Base-by-base conservation (phyloP, 2,329 filamentous ascomycete genomes). In the Neofusicoccum ribis region DNA sequence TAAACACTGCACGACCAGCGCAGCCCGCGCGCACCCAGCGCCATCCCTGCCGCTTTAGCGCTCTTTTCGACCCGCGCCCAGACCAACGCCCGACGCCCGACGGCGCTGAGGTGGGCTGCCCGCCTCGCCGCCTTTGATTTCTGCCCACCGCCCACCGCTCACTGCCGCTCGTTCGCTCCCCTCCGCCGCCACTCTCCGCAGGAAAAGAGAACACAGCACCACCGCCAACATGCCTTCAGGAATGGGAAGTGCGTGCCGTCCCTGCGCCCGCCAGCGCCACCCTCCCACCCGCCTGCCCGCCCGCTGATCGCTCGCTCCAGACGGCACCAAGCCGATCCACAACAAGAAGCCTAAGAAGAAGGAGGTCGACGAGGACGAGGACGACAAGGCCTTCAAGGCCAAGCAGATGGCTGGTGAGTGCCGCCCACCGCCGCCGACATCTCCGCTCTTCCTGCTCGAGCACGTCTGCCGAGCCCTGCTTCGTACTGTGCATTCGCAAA, bases 281-380 rank as follows among this genome's bases (percentile, higher is more conserved):
- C 4, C 51, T 20, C n/a, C 62, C 34, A 14, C 49, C 43, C 17
- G 5, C 8, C 12, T 41, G 36, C 15, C 60, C 20, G 51, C 67
- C 31, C 41, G 69, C 72, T 77, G 67, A 76, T 71, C 63, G 61
- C 47, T 15, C 27, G 31, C 15, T 67, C 37, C 70, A 84, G 81
- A 80, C 67, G 82, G 82, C 66, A 84, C 82, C 61, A 83, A 84
- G 76, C 81, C 82, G n/a, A 83, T 83, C 70, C 82, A 83, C 81
- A 83, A 83, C 80, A 97, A 97, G 89, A 86, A 90, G 71, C 84
- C 92, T 67, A 97, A 97, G 89, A 96, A 94, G 74, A 79, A 80
- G 86, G 84, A 85, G 76, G 90, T 89, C 80, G 93, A 97, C 1
- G 79, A 93, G 66, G 93, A 97, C 76, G 93, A 97, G 0, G 92